A percentile compares a stretch with the other conserved stretches of the same genome.
Conservation (phyloP, 208 protist species). For the Leishmania tropica region DNA sequence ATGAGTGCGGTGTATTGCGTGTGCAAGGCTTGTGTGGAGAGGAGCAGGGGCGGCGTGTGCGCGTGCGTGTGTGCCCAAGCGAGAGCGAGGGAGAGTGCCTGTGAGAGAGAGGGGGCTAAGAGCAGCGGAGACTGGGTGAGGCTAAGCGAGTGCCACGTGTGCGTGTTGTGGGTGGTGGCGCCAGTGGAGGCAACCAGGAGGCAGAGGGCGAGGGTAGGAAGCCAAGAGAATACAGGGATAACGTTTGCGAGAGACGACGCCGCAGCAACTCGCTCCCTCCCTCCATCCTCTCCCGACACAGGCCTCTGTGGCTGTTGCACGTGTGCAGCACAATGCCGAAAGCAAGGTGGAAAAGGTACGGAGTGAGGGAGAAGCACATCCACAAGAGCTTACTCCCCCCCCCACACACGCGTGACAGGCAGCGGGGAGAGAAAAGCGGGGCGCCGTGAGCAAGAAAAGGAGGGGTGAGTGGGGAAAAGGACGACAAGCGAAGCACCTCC, state of each 20-base stretch:
- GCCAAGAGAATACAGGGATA: neutral
- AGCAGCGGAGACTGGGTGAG: neutral
- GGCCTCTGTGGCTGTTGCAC: neutral
- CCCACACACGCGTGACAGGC: too few species aligned
- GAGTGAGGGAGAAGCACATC: neutral
- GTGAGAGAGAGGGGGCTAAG: neutral
- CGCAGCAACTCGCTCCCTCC: neutral
- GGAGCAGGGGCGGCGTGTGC: neutral
- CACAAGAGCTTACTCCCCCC: too few species aligned
- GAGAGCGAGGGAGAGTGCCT: neutral
- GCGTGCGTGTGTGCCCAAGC: neutral
- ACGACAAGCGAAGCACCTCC: neutral
- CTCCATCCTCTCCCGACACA: neutral
- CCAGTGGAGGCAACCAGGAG: neutral
- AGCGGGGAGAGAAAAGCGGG: neutral
- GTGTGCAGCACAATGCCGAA: neutral
- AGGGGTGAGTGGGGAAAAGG: neutral
- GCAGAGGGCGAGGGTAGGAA: neutral
- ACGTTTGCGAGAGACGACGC: neutral
- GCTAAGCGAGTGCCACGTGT: neutral
- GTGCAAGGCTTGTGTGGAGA: conserved; percentile 5
- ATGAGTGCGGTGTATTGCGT: conserved; percentile 6
- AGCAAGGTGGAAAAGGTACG: neutral
- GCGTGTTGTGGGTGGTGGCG: neutral
- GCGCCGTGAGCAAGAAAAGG: neutral